Evolutionary conservation across 73 alveolate genomes (phyloP).

Genomic region (Symbiodinium pilosum): DNA sequence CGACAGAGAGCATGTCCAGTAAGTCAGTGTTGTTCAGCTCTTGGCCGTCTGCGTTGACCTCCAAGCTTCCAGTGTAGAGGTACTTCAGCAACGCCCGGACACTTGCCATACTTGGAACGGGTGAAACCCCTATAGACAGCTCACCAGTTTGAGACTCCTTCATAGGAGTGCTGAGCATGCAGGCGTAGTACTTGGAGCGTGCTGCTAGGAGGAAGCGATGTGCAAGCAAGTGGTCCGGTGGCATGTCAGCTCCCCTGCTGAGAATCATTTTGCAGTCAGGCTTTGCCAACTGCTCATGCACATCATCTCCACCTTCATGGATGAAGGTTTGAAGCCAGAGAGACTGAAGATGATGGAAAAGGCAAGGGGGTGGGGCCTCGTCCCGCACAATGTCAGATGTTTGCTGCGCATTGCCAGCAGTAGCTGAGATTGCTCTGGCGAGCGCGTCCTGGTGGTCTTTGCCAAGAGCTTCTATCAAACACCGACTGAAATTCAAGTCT

Average conservation of each 20-base stretch:
- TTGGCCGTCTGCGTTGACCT: background rate
- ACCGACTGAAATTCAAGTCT: too few relatives aligned
- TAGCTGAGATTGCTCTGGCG: background rate
- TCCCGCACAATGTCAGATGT: too few relatives aligned
- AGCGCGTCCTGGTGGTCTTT: background rate
- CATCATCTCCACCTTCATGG: too few relatives aligned
- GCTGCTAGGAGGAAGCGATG: background rate
- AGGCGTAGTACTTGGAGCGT: background rate
- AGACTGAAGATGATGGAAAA: too few relatives aligned
- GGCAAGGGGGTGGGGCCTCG: too few relatives aligned
- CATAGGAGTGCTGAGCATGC: background rate
- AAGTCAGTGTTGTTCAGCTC: background rate
- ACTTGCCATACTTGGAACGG: background rate
- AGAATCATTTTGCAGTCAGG: too few relatives aligned
- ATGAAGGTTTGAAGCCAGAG: too few relatives aligned
- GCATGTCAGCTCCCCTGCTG: too few relatives aligned
- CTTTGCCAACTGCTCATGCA: too few relatives aligned
- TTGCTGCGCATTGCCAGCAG: background rate
- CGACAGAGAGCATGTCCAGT: background rate
- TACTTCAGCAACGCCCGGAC: background rate
- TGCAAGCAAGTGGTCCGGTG: background rate
- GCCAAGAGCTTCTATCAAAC: too few relatives aligned
- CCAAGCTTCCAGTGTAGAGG: background rate
- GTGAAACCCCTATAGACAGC: background rate
- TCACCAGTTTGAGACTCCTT: background rate